These are phyloP conservation scores for Astragalus membranaceus DNA, from an alignment of 306 rosid genomes.

Conservation along the genomic window DNA sequence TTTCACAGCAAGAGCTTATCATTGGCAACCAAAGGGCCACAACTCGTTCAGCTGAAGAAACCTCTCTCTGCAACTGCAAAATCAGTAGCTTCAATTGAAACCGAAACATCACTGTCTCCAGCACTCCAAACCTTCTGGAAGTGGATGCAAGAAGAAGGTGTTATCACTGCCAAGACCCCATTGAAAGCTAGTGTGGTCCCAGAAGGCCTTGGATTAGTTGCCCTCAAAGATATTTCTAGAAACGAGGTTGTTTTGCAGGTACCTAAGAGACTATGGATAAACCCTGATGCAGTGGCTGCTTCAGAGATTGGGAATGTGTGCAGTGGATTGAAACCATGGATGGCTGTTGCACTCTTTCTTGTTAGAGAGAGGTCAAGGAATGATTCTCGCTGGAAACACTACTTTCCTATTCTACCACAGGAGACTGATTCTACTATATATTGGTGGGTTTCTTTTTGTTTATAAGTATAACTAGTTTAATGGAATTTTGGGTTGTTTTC, in stretches of 20 bases:
- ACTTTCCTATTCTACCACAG: constrained; percentile 62
- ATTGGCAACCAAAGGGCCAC: background rate
- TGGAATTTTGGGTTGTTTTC: background rate
- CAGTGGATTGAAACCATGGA: constrained; percentile 80
- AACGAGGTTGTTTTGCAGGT: constrained; percentile 90
- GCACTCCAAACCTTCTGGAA: constrained; percentile 72
- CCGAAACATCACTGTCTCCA: constrained; percentile 51
- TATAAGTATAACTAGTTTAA: background rate
- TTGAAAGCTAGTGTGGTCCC: constrained; percentile 66
- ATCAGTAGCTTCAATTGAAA: constrained; percentile 37
- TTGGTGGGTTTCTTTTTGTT: constrained; percentile 63
- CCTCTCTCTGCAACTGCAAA: constrained; percentile 15
- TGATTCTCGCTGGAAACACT: constrained; percentile 67
- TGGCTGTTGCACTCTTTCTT: constrained; percentile 72
- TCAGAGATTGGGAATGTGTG: constrained; percentile 80
- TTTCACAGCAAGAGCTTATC: constrained; percentile 20
- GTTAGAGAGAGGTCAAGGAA: constrained; percentile 55
- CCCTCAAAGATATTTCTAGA: constrained; percentile 52
- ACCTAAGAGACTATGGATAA: constrained; percentile 87
- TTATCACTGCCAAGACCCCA: constrained; percentile 62
- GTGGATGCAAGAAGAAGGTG: constrained; percentile 81
- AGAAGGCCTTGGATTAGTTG: constrained; percentile 76
- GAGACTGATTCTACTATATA: constrained; percentile 76
- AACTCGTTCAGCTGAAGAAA: constrained; percentile 15
- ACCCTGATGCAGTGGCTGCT: constrained; percentile 82